Conservation (phyloP, 2,329 filamentous ascomycete species). For the Delphinella strobiligena region DNA sequence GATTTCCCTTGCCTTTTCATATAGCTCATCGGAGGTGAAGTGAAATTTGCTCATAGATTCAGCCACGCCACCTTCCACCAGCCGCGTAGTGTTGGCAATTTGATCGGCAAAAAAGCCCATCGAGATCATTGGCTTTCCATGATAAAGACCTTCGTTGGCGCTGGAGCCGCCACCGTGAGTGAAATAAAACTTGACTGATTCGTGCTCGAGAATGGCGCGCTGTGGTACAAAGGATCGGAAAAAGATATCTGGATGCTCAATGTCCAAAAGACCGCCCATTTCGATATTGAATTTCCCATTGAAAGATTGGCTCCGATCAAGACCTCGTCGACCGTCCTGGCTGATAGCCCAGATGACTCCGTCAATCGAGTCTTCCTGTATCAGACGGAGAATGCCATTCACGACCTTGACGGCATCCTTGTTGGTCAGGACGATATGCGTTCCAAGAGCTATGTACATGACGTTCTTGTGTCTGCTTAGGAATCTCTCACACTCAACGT, state of each 20-base stretch:
- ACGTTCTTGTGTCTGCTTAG: background rate
- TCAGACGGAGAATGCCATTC: background rate
- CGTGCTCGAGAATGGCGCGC: background rate
- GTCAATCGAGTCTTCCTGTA: background rate
- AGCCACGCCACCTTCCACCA: too few relatives aligned
- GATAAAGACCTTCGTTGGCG: slow-evolving; percentile 1
- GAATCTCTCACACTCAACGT: background rate
- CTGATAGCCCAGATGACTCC: slow-evolving; percentile 2
- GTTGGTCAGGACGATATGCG: background rate
- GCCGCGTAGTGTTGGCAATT: too few relatives aligned
- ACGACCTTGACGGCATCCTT: background rate
- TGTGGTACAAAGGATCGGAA: background rate
- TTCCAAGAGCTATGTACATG: background rate
- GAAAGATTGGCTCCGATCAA: background rate
- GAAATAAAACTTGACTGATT: background rate
- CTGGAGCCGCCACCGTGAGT: slow-evolving; percentile 3
- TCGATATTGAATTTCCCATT: background rate
- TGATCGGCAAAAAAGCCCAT: background rate
- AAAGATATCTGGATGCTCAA: background rate
- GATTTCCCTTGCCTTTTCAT: too few relatives aligned
- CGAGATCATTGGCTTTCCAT: background rate
- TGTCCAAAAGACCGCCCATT: background rate
- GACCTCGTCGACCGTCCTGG: background rate
- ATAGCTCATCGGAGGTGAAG: too few relatives aligned
- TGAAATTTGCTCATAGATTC: too few relatives aligned